Conservation (phyloP, 768 basidiomycete genomes). For the Vararia minispora region DNA sequence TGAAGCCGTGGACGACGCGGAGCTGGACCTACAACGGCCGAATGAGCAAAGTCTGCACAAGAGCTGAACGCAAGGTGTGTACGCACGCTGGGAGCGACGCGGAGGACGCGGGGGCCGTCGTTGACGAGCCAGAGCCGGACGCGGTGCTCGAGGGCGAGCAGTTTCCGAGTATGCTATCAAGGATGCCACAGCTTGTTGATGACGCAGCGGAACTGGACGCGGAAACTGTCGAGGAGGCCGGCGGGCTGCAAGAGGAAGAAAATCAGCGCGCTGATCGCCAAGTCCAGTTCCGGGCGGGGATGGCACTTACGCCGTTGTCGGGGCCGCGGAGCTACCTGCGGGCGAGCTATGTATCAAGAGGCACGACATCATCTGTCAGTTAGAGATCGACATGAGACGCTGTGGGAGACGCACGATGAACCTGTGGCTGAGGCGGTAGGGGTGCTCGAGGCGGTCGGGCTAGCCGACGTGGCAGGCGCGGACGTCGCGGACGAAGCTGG, state of each 20-base stretch:
- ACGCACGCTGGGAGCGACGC: slow-evolving; percentile 1
- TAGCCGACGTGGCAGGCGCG: neutral
- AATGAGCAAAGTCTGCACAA: neutral
- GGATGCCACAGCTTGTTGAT: neutral
- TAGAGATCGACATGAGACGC: neutral
- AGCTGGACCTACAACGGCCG: neutral
- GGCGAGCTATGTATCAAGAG: too few species aligned
- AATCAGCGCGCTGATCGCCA: too few species aligned
- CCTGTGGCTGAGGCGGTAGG: slow-evolving; percentile 3
- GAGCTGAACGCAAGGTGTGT: neutral
- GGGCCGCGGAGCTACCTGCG: too few species aligned
- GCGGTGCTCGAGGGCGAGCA: neutral
- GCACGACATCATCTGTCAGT: too few species aligned
- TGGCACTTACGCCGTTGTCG: too few species aligned
- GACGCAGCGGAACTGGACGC: slow-evolving; percentile 1
- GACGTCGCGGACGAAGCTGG: neutral
- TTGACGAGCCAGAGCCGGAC: slow-evolving; percentile 1
- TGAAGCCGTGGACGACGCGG: neutral
- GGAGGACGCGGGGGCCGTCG: slow-evolving; percentile 4
- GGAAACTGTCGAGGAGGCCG: too few species aligned
- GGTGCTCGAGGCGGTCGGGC: slow-evolving; percentile 1
- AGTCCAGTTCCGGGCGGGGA: too few species aligned
- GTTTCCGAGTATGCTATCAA: too few species aligned
- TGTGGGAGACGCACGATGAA: neutral
- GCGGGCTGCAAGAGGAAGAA: too few species aligned